Conservation (phyloP, 441 rosid genomes). For the Breynia disticha region DNA sequence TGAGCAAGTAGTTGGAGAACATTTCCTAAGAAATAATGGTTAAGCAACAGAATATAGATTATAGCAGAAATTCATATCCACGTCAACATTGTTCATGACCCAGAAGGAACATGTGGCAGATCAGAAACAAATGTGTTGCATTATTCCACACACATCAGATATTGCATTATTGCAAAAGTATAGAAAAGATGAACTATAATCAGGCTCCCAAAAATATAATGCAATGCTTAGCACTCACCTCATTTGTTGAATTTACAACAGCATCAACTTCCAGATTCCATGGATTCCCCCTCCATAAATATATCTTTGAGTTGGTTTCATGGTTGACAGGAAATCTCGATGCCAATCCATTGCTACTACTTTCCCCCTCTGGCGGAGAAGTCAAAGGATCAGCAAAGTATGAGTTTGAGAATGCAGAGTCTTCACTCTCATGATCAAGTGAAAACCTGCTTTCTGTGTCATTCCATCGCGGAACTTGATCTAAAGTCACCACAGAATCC, state of each 20-base stretch:
- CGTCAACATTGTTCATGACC: too few relatives aligned
- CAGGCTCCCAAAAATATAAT: neutral
- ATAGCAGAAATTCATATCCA: too few relatives aligned
- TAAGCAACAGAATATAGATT: too few relatives aligned
- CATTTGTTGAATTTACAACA: conserved; percentile 94
- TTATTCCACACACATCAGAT: neutral
- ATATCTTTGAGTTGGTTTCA: conserved; percentile 76
- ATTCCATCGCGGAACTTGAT: conserved; percentile 92
- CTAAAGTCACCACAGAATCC: conserved; percentile 73
- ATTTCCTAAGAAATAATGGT: too few relatives aligned
- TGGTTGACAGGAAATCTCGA: conserved; percentile 87
- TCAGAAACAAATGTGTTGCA: neutral
- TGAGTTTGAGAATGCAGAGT: conserved; percentile 52
- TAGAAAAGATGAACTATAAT: neutral
- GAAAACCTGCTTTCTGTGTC: conserved; percentile 70
- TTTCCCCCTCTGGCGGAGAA: conserved; percentile 44
- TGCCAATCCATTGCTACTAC: conserved; percentile 49
- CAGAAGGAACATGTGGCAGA: neutral
- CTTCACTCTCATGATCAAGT: conserved; percentile 51
- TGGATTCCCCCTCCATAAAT: conserved; percentile 95
- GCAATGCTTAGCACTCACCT: conserved; percentile 33
- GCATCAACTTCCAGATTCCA: conserved; percentile 99
- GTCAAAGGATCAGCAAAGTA: conserved; percentile 78
- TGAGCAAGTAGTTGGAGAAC: too few relatives aligned
- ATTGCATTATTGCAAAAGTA: neutral